phyloP scores from a whole-genome alignment of 768 basidiomycete genomes.

The Symmetrospora coprosmae region DNA sequence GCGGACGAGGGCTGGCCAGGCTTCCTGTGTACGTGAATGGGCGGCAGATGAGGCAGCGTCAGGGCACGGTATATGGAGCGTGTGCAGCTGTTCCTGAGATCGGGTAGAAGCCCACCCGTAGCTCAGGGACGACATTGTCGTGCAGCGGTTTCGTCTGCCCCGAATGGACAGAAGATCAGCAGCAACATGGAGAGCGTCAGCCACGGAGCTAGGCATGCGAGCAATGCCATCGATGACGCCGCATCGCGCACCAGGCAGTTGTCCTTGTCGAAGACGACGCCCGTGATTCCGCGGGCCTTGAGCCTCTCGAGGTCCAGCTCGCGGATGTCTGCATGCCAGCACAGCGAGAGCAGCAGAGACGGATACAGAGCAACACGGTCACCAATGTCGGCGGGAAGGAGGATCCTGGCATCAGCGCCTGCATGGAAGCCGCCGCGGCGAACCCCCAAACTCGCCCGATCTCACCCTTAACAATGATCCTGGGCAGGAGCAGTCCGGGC shows the following conservation, averaged over 20 bases:
- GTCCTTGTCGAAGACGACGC: constrained; percentile 94
- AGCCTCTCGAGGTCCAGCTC: constrained; percentile 63
- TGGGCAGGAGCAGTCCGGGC: constrained; percentile 19
- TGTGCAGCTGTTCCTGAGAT: no score
- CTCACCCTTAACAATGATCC: constrained; percentile 19
- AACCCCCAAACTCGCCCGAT: background rate
- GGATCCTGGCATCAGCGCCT: no score
- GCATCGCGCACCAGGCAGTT: constrained; percentile 67
- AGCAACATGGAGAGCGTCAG: background rate
- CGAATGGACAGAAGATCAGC: background rate
- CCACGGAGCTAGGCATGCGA: background rate
- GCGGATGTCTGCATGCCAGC: constrained; percentile 55
- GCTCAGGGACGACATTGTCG: constrained; percentile 62
- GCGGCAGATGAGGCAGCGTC: no score
- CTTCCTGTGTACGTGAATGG: constrained; percentile 47
- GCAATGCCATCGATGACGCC: background rate
- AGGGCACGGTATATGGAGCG: no score
- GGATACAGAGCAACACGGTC: background rate
- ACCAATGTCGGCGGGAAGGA: no score
- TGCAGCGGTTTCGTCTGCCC: constrained; percentile 67
- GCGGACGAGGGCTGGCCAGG: constrained; percentile 59
- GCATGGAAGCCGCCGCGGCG: no score
- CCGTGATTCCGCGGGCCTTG: constrained; percentile 60
- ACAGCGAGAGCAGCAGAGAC: no score
- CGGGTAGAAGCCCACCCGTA: constrained; percentile 47